These are phyloP conservation scores for Cutaneotrichosporon spelunceum DNA, from an alignment of 1,284 basidiomycete genomes.

Conservation along the genomic window DNA sequence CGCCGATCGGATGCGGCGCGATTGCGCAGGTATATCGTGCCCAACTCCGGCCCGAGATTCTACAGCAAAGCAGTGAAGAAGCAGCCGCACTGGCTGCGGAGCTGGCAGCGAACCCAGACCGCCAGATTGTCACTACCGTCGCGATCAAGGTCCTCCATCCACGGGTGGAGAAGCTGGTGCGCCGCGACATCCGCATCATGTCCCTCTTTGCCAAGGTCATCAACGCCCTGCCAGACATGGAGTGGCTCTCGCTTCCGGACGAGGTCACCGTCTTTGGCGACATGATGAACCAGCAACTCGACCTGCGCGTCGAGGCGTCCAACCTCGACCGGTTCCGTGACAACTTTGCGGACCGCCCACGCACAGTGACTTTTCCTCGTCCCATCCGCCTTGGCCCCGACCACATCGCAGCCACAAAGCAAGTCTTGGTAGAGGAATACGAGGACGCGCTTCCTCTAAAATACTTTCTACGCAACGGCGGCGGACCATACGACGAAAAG, in stretches of 20 bases:
- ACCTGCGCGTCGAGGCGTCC: constrained; percentile 83
- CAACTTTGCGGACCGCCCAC: constrained; percentile 72
- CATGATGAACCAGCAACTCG: constrained; percentile 98
- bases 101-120: constrained; percentile 18
- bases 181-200: constrained; percentile 66
- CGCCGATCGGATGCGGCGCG: constrained; percentile 93
- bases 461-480: constrained; percentile 79
- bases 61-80: constrained; percentile 56
- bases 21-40: constrained; percentile 95
- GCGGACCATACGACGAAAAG: constrained; percentile 82
- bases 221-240: constrained; percentile 82
- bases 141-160: constrained; percentile 91
- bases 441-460: constrained; percentile 91
- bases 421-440: constrained; percentile 87
- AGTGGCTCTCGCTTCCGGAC: constrained; percentile 94
- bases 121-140: constrained; percentile 69
- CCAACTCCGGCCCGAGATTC: constrained; percentile 73
- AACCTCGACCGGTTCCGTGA: constrained; percentile 82
- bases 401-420: constrained; percentile 52
- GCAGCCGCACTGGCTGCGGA: constrained; percentile 48
- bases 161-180: constrained; percentile 38
- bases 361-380: constrained; percentile 83
- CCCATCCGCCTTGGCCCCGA: constrained; percentile 58
- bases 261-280: constrained; percentile 90
- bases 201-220: constrained; percentile 80